Conservation (phyloP, 192 early-diverging fungal genomes). For the Haplosporangium gracile region DNA sequence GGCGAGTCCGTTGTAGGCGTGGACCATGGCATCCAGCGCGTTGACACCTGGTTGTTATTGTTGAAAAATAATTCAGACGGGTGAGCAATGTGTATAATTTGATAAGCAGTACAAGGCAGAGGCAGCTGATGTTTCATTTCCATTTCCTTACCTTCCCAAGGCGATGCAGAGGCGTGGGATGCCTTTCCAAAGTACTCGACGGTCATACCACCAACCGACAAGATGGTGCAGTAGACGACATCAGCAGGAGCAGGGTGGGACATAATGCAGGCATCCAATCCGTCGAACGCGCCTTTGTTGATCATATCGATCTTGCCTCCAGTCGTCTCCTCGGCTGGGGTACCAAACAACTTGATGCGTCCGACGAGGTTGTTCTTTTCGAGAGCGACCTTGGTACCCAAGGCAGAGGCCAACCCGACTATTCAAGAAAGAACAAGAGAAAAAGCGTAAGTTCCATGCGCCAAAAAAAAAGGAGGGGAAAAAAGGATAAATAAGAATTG, state of each 20-base stretch:
- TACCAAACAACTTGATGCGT: conserved; percentile 79
- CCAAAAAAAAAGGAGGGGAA: not conserved
- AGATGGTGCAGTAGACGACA: conserved; percentile 59
- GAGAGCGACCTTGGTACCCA: conserved; percentile 60
- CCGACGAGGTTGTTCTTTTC: conserved; percentile 62
- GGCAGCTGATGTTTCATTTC: not conserved
- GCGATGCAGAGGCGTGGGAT: conserved; percentile 78
- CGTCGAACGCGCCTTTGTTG: conserved; percentile 76
- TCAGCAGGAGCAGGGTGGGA: conserved; percentile 76
- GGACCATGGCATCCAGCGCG: conserved; percentile 81
- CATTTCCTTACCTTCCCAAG: conserved; percentile 59
- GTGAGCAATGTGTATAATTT: not conserved
- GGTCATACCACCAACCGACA: conserved; percentile 56
- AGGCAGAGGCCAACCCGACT: conserved; percentile 70
- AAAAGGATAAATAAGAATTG: too few species aligned
- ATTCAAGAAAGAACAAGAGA: not conserved
- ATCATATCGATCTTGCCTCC: conserved; percentile 84
- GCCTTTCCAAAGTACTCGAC: conserved; percentile 81
- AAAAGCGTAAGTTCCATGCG: not conserved
- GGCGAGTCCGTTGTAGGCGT: conserved; percentile 73
- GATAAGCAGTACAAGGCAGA: not conserved
- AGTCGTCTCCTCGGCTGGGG: conserved; percentile 79
- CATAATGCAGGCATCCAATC: conserved; percentile 83
- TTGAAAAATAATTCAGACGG: not conserved
- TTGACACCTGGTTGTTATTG: conserved; percentile 67